phyloP scores from a whole-genome alignment of 148 eudicot genomes.

The Mesembryanthemum crystallinum region DNA sequence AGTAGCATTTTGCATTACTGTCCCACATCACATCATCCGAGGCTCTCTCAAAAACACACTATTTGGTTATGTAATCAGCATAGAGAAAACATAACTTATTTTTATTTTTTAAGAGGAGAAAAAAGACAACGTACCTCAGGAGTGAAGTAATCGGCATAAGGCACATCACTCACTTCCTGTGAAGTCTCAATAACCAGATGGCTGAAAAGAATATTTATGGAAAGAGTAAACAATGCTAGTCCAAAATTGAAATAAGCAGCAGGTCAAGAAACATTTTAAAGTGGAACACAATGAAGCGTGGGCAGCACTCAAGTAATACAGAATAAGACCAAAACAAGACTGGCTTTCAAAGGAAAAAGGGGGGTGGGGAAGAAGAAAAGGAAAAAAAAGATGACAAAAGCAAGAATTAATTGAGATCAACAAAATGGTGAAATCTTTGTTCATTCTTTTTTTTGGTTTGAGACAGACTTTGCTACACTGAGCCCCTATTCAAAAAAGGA shows the following conservation, averaged over 20 bases:
- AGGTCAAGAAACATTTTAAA: neutral
- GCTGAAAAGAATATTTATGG: slow-evolving; percentile 47
- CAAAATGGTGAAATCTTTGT: neutral
- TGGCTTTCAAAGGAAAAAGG: no score
- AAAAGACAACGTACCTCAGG: slow-evolving; percentile 61
- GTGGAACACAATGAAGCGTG: neutral
- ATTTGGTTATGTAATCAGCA: no score
- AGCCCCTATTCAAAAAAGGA: neutral
- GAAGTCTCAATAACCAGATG: slow-evolving; percentile 76
- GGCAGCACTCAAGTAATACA: neutral
- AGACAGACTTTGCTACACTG: neutral
- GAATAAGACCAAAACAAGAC: no score
- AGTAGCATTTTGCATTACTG: no score
- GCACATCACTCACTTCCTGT: slow-evolving; percentile 86
- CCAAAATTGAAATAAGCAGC: no score
- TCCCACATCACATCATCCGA: no score
- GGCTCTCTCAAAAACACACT: no score
- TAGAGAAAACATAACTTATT: neutral
- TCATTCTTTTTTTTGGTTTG: neutral
- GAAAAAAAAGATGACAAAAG: no score
- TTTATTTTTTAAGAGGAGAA: neutral
- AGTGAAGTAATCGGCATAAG: slow-evolving; percentile 91
- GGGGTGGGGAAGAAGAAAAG: no score
- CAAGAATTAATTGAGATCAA: neutral
- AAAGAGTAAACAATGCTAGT: neutral